Conservation (phyloP, 1,284 basidiomycete species). For the Boletus smithii region DNA sequence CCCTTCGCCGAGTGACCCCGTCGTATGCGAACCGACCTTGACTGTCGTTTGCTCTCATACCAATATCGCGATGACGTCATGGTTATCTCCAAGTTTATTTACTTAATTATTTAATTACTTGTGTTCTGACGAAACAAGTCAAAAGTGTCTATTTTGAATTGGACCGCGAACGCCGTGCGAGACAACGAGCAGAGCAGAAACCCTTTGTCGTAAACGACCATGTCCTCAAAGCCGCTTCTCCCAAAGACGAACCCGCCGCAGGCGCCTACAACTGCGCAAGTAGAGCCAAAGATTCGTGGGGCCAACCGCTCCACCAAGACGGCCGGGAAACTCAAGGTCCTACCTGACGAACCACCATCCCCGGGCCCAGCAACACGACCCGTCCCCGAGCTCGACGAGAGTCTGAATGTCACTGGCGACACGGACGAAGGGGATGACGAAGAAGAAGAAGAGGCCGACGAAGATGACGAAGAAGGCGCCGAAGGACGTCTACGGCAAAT, state of each 20-base stretch:
- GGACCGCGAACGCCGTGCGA: conserved; percentile 11
- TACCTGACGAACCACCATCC: conserved; percentile 88
- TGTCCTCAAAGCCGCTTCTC: conserved; percentile 33
- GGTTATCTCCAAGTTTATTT: too few relatives aligned
- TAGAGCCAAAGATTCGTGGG: conserved; percentile 57
- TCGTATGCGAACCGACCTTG: background rate
- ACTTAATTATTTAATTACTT: conserved; percentile 12
- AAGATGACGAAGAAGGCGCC: conserved; percentile 60
- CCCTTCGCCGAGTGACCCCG: background rate
- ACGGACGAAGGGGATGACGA: conserved; percentile 73
- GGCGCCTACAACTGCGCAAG: conserved; percentile 7
- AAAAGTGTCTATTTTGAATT: conserved; percentile 16
- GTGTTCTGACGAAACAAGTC: conserved; percentile 4
- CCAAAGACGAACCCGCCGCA: conserved; percentile 28
- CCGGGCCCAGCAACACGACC: conserved; percentile 61
- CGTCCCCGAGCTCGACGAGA: conserved; percentile 42
- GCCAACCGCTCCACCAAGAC: conserved; percentile 86
- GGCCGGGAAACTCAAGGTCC: conserved; percentile 85
- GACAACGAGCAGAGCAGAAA: conserved; percentile 18
- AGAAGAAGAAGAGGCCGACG: conserved; percentile 66
- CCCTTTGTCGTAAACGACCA: conserved; percentile 7
- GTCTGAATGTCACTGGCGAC: conserved; percentile 54
- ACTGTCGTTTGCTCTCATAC: background rate
- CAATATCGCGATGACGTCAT: conserved; percentile 19
- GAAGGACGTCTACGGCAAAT: conserved; percentile 85